Conservation (phyloP, 345 rosid genomes). For the Ceriops tagal region DNA sequence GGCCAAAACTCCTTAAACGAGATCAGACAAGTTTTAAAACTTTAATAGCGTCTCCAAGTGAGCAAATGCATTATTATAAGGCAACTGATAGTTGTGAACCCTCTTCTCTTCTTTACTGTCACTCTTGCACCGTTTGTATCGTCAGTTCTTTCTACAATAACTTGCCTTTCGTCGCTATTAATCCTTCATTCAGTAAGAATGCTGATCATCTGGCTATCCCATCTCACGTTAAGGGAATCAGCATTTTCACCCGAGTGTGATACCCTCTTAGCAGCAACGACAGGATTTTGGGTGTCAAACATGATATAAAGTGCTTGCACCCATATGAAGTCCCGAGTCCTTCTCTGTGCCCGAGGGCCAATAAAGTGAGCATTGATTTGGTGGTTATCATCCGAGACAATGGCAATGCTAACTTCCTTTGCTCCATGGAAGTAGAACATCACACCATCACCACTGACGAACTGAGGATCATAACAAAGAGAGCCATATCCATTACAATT, state of each 20-base stretch:
- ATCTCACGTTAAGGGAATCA: conserved; percentile 48
- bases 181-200: conserved; percentile 47
- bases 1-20: conserved; percentile 66
- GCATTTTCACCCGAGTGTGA: conserved; percentile 41
- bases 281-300: conserved; percentile 52
- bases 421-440: conserved; percentile 81
- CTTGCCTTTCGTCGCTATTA: conserved; percentile 21
- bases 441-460: conserved; percentile 74
- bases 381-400: conserved; percentile 56
- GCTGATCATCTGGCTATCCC: conserved; percentile 35
- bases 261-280: conserved; percentile 50
- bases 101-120: conserved; percentile 43
- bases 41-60: conserved; percentile 69
- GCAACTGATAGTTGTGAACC: conserved; percentile 57
- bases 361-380: conserved; percentile 71
- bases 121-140: conserved; percentile 43
- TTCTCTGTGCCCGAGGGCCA: conserved; percentile 50
- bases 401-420: conserved; percentile 60
- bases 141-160: conserved; percentile 50
- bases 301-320: conserved; percentile 60
- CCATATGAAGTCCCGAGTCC: conserved; percentile 71
- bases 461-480: conserved; percentile 74
- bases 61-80: conserved; percentile 54
- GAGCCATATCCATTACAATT: conserved; percentile 55
- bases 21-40: conserved; percentile 42